A percentile compares a stretch with the other conserved stretches of the same genome.
These are phyloP conservation scores for Malassezia equina DNA, from an alignment of 1,284 basidiomycete species.

Conservation along the genomic window DNA sequence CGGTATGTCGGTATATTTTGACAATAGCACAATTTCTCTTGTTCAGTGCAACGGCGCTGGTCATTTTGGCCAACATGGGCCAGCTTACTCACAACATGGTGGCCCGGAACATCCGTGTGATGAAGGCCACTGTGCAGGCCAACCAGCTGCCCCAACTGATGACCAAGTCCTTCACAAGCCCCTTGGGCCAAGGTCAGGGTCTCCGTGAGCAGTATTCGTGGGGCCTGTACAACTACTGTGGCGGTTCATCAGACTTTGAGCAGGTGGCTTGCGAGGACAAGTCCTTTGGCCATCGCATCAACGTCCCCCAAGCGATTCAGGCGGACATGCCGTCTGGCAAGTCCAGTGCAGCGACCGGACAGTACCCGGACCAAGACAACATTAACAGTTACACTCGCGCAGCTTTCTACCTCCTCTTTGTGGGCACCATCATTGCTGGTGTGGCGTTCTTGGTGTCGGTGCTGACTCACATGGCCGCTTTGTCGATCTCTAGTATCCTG, in stretches of 20 bases:
- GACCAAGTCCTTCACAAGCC: neutral
- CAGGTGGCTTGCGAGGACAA: neutral
- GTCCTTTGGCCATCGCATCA: neutral
- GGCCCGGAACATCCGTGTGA: conserved; percentile 32
- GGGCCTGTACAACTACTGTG: conserved; percentile 19
- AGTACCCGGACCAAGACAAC: neutral
- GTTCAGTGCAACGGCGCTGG: conserved; percentile 37
- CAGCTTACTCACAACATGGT: conserved; percentile 44
- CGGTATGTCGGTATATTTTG: neutral
- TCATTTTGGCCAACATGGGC: conserved; percentile 40
- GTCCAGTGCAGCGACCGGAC: neutral
- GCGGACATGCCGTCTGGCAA: neutral
- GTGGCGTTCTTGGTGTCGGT: conserved; percentile 35
- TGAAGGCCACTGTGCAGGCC: neutral
- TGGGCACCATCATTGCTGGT: conserved; percentile 39
- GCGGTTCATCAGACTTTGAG: neutral
- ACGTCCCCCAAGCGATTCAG: neutral
- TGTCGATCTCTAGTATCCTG: conserved; percentile 31
- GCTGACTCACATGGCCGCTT: conserved; percentile 34
- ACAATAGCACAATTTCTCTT: conserved; percentile 35
- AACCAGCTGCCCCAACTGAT: neutral
- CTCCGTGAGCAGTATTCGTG: conserved; percentile 11
- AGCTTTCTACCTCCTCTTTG: conserved; percentile 38
- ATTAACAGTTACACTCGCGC: conserved; percentile 13
- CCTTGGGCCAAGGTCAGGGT: neutral